phyloP scores from a whole-genome alignment of 495 filamentous ascomycete genomes.

The Chaetomidium leptoderma region DNA sequence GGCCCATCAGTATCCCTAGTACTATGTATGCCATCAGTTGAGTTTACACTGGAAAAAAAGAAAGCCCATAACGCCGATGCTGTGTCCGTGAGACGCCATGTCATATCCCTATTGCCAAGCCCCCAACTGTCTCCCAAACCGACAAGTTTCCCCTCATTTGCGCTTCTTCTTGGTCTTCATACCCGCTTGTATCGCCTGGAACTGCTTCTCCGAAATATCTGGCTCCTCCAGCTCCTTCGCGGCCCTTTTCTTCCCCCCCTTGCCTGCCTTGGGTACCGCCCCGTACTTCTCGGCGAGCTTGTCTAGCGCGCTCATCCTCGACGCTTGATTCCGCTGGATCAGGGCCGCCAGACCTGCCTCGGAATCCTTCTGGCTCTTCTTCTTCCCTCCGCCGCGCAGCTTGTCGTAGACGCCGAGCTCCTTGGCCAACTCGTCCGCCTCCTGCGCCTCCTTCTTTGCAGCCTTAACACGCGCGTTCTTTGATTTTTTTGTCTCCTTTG shows the following conservation, averaged over 20 bases:
- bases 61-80: neutral
- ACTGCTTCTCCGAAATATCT: constrained; percentile 66
- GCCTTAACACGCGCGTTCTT: constrained; percentile 58
- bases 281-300: constrained; percentile 71
- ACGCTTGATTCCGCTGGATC: constrained; percentile 40
- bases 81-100: neutral
- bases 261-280: constrained; percentile 37
- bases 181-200: constrained; percentile 45
- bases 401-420: constrained; percentile 63
- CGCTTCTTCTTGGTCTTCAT: constrained; percentile 44
- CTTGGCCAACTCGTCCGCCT: constrained; percentile 69
- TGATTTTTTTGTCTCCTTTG: constrained; percentile 62
- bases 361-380: constrained; percentile 41
- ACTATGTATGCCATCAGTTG: neutral
- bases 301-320: constrained; percentile 53
- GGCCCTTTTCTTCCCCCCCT: constrained; percentile 49
- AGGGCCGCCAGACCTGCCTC: constrained; percentile 41
- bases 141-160: constrained; percentile 10
- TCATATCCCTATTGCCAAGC: neutral
- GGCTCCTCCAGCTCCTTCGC: constrained; percentile 45
- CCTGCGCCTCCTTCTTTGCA: constrained; percentile 62
- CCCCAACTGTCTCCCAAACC: neutral
- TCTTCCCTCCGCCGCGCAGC: constrained; percentile 45
- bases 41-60: neutral
- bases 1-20: neutral